These are phyloP conservation scores for Syzygium malaccense DNA, from an alignment of 441 rosid species.

Conservation along the genomic window DNA sequence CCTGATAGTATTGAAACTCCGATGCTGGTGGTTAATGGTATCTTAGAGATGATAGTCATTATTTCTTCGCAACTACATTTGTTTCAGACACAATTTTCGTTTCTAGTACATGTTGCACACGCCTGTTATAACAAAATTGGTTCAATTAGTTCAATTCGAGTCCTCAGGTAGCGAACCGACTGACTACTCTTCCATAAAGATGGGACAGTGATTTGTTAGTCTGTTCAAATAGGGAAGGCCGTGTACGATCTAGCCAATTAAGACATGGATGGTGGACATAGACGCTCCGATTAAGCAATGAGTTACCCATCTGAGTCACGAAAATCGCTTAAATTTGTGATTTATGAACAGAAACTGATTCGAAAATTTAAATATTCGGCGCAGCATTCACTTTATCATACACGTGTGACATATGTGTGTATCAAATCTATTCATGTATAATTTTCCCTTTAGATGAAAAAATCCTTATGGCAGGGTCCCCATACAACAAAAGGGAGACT, in stretches of 20 bases:
- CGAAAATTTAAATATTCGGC: background rate
- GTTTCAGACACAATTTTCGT: background rate
- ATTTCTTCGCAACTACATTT: background rate
- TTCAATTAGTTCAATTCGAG: background rate
- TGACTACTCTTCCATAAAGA: background rate
- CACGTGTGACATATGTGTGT: background rate
- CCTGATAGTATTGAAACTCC: background rate
- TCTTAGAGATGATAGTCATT: background rate
- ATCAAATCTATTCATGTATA: background rate
- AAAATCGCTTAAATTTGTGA: background rate
- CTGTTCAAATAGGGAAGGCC: background rate
- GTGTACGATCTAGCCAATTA: background rate
- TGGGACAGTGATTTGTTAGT: background rate
- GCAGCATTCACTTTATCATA: background rate
- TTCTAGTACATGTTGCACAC: background rate
- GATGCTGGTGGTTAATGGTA: background rate
- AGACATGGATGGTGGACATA: background rate
- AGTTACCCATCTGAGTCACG: background rate
- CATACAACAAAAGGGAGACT: background rate
- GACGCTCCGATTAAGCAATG: background rate
- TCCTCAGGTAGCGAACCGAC: background rate
- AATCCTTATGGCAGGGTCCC: background rate
- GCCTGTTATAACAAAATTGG: background rate
- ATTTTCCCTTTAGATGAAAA: background rate
- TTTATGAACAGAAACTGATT: background rate